Conservation (phyloP, 345 rosid species). For the Hypericum perforatum region DNA sequence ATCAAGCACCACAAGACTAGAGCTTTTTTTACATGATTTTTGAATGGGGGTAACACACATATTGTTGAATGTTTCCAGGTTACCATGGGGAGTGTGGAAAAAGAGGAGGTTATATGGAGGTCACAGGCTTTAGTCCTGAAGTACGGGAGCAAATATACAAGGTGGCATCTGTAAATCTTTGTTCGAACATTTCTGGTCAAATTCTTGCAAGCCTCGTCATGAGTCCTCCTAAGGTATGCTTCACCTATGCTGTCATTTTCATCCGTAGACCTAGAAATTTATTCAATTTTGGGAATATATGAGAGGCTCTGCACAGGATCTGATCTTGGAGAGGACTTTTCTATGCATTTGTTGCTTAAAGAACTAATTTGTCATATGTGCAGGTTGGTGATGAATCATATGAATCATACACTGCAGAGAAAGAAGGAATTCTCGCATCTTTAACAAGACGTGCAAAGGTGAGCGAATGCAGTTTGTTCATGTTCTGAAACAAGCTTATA, state of each 20-base stretch:
- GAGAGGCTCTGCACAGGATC: no score
- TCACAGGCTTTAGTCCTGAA: slow-evolving; percentile 67
- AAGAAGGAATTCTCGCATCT: slow-evolving; percentile 79
- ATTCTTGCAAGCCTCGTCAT: slow-evolving; percentile 95
- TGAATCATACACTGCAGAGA: slow-evolving; percentile 63
- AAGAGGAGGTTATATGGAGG: slow-evolving; percentile 98
- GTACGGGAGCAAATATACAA: slow-evolving; percentile 89
- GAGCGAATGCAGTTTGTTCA: slow-evolving; percentile 8
- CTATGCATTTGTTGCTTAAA: no score
- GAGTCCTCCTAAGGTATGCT: slow-evolving; percentile 90
- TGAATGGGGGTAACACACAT: neutral
- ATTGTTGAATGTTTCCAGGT: slow-evolving; percentile 31
- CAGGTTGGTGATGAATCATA: slow-evolving; percentile 86
- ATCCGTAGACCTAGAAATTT: no score
- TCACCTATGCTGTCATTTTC: no score
- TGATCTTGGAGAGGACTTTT: neutral
- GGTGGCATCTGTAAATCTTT: slow-evolving; percentile 91
- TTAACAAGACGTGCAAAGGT: slow-evolving; percentile 93
- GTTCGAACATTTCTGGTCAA: slow-evolving; percentile 91
- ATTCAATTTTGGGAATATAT: no score
- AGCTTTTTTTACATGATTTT: neutral
- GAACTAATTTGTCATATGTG: slow-evolving; percentile 2
- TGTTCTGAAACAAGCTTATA: no score
- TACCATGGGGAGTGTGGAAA: slow-evolving; percentile 97
- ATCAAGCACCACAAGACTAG: no score